A percentile compares a stretch with the other conserved stretches of the same genome.
Evolutionary conservation across 2,329 filamentous ascomycete genomes (phyloP).

Genomic region (Botrytis tulipae): DNA sequence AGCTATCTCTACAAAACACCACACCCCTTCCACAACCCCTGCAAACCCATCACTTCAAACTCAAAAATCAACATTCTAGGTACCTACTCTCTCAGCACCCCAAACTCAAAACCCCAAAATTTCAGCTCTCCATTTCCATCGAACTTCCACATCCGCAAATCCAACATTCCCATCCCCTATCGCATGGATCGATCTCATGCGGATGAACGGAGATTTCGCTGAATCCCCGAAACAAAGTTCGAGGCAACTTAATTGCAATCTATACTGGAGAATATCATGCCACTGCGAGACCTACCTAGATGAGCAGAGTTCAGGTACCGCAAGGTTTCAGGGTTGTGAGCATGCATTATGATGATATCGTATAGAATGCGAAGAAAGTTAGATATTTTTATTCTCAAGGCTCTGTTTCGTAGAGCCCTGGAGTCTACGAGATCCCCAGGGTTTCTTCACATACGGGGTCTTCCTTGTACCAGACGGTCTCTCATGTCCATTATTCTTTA

Average conservation of each 20-base stretch:
- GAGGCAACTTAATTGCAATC: not conserved
- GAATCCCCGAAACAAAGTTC: not conserved
- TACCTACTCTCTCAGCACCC: too few species aligned
- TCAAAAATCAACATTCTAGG: not conserved
- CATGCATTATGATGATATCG: not conserved
- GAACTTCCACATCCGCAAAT: not conserved
- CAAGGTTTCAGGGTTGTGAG: not conserved
- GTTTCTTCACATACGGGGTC: not conserved
- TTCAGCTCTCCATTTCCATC: not conserved
- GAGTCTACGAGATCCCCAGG: not conserved
- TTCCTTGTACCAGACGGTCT: not conserved
- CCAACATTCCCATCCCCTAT: not conserved
- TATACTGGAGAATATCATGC: not conserved
- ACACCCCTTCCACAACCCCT: not conserved
- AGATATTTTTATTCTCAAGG: not conserved
- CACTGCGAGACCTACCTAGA: not conserved
- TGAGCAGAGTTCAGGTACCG: not conserved
- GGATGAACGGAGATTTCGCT: not conserved
- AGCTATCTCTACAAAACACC: not conserved
- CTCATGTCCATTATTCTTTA: not conserved
- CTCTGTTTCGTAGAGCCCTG: not conserved
- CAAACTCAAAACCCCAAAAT: not conserved
- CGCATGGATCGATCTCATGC: not conserved
- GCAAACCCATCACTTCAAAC: not conserved
- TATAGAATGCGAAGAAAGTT: not conserved